Evolutionary conservation across 352 stramenopile genomes (phyloP).

Genomic region (Aphanomyces invadans): DNA sequence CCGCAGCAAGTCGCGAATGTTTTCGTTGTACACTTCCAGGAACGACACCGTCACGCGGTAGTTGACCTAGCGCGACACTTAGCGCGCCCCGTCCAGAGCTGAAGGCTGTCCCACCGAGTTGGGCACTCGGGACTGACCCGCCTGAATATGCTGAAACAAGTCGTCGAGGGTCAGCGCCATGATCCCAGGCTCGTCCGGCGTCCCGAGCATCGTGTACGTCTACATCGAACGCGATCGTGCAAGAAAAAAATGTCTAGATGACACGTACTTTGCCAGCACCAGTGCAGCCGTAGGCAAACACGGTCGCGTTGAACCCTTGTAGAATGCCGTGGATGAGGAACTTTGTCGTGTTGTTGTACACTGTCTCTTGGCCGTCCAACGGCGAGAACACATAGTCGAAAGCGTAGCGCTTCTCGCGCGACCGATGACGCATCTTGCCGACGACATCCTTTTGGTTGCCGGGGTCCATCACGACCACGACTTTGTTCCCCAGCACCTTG

Average conservation of each 20-base stretch:
- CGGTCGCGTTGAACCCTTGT: constrained; percentile 86
- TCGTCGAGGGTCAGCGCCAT: constrained; percentile 84
- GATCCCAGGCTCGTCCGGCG: constrained; percentile 70
- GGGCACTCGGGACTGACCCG: constrained; percentile 20
- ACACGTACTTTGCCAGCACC: constrained; percentile 66
- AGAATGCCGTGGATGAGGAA: constrained; percentile 83
- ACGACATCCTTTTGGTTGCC: constrained; percentile 42
- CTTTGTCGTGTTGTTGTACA: constrained; percentile 85
- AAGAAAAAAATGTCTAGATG: too few relatives aligned
- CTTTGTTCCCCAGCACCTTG: constrained; percentile 70
- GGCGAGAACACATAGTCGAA: constrained; percentile 86
- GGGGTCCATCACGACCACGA: constrained; percentile 79
- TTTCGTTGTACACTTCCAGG: constrained; percentile 91
- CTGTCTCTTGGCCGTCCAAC: constrained; percentile 52
- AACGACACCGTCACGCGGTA: constrained; percentile 83
- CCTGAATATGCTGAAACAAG: constrained; percentile 67
- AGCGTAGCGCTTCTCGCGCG: constrained; percentile 75
- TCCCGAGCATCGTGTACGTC: constrained; percentile 90
- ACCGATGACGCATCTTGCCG: constrained; percentile 33
- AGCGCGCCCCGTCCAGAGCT: too few relatives aligned
- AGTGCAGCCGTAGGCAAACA: constrained; percentile 88
- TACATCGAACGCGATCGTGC: too few relatives aligned
- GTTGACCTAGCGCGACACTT: constrained; percentile 29
- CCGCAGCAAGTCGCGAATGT: constrained; percentile 84
- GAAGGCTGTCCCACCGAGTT: too few relatives aligned